Percentiles rank a stretch among this genome's conserved stretches.
These are phyloP conservation scores for Fusarium keratoplasticum DNA, from an alignment of 2,329 filamentous ascomycete species.

Conservation along the genomic window DNA sequence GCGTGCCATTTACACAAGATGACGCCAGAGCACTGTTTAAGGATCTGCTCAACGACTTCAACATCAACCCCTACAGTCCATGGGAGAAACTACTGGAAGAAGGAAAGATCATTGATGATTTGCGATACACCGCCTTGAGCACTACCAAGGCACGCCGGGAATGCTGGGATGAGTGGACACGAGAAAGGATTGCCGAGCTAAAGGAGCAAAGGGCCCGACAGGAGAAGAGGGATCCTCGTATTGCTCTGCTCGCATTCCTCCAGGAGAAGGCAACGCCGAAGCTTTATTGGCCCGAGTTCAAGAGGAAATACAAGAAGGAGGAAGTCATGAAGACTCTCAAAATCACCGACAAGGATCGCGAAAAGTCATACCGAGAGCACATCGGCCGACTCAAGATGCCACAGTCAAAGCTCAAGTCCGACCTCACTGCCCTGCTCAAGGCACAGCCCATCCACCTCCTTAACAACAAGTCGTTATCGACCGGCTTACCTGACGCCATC, in stretches of 20 bases:
- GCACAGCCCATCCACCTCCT: conserved; percentile 68
- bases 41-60: conserved; percentile 84
- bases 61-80: conserved; percentile 86
- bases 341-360: conserved; percentile 80
- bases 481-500: conserved; percentile 70
- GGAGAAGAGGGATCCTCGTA: conserved; percentile 84
- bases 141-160: conserved; percentile 87
- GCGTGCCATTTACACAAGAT: conserved; percentile 75
- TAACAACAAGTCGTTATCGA: conserved; percentile 67
- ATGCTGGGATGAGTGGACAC: conserved; percentile 86
- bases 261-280: conserved; percentile 87
- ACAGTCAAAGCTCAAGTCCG: conserved; percentile 73
- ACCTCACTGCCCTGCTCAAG: conserved; percentile 74
- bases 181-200: conserved; percentile 78
- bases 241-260: conserved; percentile 85
- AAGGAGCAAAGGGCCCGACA: conserved; percentile 79
- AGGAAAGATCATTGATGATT: conserved; percentile 83
- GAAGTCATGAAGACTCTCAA: conserved; percentile 80
- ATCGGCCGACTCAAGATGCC: conserved; percentile 75
- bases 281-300: conserved; percentile 97
- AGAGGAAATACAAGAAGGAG: conserved; percentile 88
- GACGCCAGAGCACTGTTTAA: conserved; percentile 85
- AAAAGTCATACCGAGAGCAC: conserved; percentile 83
- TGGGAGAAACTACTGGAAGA: conserved; percentile 93
- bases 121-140: conserved; percentile 83